Conservation (phyloP, 23 red algal species). For the Gracilariopsis chorda region DNA sequence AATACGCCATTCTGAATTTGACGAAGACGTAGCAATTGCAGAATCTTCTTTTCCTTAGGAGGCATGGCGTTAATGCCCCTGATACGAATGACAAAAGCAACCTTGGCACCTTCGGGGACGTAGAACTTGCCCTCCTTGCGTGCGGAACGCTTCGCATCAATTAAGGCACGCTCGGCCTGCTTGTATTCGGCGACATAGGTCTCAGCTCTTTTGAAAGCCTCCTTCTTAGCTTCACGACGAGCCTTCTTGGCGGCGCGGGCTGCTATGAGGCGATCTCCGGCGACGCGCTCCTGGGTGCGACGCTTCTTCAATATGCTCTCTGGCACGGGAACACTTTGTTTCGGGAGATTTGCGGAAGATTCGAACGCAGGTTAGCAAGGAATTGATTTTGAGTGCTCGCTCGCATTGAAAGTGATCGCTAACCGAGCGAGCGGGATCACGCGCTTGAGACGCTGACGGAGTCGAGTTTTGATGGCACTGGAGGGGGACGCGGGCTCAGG, state of each 20-base stretch:
- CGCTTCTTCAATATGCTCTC: slow-evolving; percentile 92
- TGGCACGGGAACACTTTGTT: slow-evolving; percentile 59
- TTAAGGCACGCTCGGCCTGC: slow-evolving; percentile 58
- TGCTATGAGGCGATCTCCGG: slow-evolving; percentile 37
- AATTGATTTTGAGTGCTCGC: not conserved
- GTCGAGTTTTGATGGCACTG: not conserved
- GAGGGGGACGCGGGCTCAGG: not conserved
- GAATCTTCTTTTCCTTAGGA: slow-evolving; percentile 91
- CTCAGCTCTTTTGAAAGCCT: slow-evolving; percentile 87
- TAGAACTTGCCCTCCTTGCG: slow-evolving; percentile 94
- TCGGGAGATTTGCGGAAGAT: not conserved
- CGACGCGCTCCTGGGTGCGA: slow-evolving; percentile 58
- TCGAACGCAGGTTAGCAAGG: not conserved
- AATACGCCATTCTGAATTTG: slow-evolving; percentile 99
- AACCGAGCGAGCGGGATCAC: not conserved
- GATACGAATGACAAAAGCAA: slow-evolving; percentile 97
- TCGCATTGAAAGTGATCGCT: no score
- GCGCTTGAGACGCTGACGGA: not conserved
- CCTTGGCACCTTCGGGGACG: slow-evolving; percentile 91
- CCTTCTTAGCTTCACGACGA: slow-evolving; percentile 71
- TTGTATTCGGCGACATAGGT: slow-evolving; percentile 88
- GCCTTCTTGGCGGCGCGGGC: slow-evolving; percentile 43
- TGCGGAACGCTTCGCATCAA: slow-evolving; percentile 83
- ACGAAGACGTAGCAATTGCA: slow-evolving; percentile 86
- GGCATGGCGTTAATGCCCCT: slow-evolving; percentile 94